These are phyloP conservation scores for Annona squamosa DNA, from an alignment of 164 flowering plant genomes.

Conservation along the genomic window DNA sequence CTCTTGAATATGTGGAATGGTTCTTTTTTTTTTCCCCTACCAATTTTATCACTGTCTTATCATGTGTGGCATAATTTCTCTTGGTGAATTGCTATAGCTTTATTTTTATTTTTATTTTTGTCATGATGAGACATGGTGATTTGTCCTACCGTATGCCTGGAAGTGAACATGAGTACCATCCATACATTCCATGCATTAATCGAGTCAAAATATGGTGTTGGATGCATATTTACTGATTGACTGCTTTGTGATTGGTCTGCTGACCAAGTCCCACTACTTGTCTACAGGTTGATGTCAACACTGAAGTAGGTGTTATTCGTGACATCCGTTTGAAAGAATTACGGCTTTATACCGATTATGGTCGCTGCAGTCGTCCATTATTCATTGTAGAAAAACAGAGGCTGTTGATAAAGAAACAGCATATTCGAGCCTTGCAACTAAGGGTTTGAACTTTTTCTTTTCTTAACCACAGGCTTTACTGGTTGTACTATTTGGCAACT, in stretches of 20 bases:
- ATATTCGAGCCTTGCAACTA: conserved; percentile 73
- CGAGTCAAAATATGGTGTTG: too few species aligned
- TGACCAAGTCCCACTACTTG: too few species aligned
- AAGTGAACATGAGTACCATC: too few species aligned
- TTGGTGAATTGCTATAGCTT: neutral
- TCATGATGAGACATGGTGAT: too few species aligned
- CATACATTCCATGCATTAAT: too few species aligned
- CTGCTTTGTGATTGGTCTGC: neutral
- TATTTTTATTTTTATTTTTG: too few species aligned
- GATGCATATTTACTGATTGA: too few species aligned
- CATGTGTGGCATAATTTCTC: neutral
- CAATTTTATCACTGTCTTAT: neutral
- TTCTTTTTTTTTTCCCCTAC: neutral
- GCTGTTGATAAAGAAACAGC: conserved; percentile 81
- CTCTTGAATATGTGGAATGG: neutral
- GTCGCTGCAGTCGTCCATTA: conserved; percentile 97
- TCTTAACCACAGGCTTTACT: neutral
- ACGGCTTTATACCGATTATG: conserved; percentile 94
- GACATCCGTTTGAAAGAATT: conserved; percentile 86
- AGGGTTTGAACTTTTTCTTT: conserved; percentile 42
- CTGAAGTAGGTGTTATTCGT: conserved; percentile 97
- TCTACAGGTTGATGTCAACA: conserved; percentile 91
- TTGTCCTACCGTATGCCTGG: too few species aligned
- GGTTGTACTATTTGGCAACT: neutral
- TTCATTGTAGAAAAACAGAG: conserved; percentile 93